phyloP scores from a whole-genome alignment of 352 stramenopile genomes.

The Phytopythium aichiense region DNA sequence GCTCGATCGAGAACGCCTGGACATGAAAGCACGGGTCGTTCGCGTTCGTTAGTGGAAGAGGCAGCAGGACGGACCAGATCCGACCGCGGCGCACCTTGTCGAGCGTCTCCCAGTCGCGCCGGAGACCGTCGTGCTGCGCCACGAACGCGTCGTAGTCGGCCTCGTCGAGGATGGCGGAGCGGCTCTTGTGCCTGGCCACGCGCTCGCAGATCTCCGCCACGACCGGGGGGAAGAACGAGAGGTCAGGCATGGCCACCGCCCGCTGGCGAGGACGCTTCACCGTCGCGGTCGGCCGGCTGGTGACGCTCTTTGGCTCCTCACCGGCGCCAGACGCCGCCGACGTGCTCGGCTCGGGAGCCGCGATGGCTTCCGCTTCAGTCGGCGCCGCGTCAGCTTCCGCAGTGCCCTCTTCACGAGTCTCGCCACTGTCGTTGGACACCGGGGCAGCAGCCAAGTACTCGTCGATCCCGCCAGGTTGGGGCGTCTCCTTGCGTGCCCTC shows the following conservation, averaged over 20 bases:
- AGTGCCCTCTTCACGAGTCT: background rate
- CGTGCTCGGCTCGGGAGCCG: background rate
- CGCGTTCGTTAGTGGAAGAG: background rate
- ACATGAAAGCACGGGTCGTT: background rate
- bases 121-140: slow-evolving; percentile 42
- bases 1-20: slow-evolving; percentile 44
- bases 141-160: slow-evolving; percentile 53
- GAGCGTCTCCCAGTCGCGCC: slow-evolving; percentile 56
- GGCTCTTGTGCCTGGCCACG: slow-evolving; percentile 36
- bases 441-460: background rate
- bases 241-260: slow-evolving; percentile 31
- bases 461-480: background rate
- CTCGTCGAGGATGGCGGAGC: slow-evolving; percentile 60
- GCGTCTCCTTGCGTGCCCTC: background rate
- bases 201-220: slow-evolving; percentile 57
- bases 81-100: slow-evolving; percentile 38
- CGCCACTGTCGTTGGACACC: background rate
- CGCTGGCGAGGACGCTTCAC: slow-evolving; percentile 20
- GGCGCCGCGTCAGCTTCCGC: background rate
- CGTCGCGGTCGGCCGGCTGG: background rate
- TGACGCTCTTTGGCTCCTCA: background rate
- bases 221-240: slow-evolving; percentile 44
- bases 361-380: background rate
- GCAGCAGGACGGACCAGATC: background rate
- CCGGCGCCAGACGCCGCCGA: background rate